Percentiles rank a stretch among this genome's conserved stretches.
Evolutionary conservation across 2,329 filamentous ascomycete species (phyloP).

Genomic region (Epichloe coenophiala): DNA sequence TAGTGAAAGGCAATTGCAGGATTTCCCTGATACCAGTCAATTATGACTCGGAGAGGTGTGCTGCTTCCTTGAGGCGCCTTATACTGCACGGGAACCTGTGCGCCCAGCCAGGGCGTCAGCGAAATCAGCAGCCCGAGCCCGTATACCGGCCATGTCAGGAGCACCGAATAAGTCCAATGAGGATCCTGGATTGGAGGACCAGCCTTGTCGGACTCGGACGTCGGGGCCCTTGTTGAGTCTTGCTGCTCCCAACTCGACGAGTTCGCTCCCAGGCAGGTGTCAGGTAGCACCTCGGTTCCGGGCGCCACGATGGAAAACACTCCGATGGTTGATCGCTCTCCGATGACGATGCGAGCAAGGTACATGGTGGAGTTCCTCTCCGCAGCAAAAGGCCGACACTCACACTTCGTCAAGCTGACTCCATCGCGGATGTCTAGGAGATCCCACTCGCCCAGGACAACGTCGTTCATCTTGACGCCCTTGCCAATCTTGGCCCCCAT

Average conservation of each 20-base stretch:
- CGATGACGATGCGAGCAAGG: slow-evolving; percentile 36
- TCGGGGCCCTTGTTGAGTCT: slow-evolving; percentile 17
- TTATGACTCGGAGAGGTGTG: slow-evolving; percentile 26
- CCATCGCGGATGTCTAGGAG: slow-evolving; percentile 38
- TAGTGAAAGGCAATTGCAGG: slow-evolving; percentile 36
- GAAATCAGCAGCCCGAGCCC: slow-evolving; percentile 26
- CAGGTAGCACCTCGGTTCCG: slow-evolving; percentile 31
- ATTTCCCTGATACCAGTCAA: slow-evolving; percentile 34
- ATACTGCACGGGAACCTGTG: slow-evolving; percentile 30
- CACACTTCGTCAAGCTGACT: slow-evolving; percentile 32
- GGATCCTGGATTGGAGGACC: slow-evolving; percentile 24
- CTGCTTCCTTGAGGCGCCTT: slow-evolving; percentile 17
- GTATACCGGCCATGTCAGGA: slow-evolving; percentile 29
- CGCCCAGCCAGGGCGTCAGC: slow-evolving; percentile 30
- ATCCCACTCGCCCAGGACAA: slow-evolving; percentile 40
- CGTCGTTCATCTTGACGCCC: slow-evolving; percentile 30
- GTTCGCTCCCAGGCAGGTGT: slow-evolving; percentile 40
- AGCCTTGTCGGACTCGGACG: slow-evolving; percentile 30
- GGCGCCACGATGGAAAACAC: slow-evolving; percentile 35
- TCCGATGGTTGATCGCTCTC: slow-evolving; percentile 32
- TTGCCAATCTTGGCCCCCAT: slow-evolving; percentile 40
- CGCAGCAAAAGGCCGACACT: slow-evolving; percentile 37
- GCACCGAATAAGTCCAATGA: slow-evolving; percentile 29
- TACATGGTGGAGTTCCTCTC: slow-evolving; percentile 45
- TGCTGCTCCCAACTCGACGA: slow-evolving; percentile 42